Percentiles rank a stretch among this genome's conserved stretches.
Evolutionary conservation across 192 early-diverging fungal species (phyloP).

Genomic region (Fimicolochytrium jonesii): DNA sequence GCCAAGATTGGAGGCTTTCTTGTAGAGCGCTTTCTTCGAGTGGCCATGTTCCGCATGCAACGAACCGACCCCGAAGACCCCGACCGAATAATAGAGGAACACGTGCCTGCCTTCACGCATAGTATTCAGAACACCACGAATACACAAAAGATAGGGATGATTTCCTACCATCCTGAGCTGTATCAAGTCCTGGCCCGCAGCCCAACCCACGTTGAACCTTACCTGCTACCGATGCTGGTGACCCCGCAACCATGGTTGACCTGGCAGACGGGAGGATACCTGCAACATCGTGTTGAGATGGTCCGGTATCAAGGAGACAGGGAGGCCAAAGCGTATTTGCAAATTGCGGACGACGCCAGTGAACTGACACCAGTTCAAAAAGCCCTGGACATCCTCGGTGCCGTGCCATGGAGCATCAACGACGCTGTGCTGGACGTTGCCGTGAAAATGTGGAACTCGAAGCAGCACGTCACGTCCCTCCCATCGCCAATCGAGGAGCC

Average conservation of each 20-base stretch:
- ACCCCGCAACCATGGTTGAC: slow-evolving; percentile 88
- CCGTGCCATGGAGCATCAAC: slow-evolving; percentile 86
- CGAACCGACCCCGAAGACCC: slow-evolving; percentile 56
- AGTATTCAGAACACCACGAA: slow-evolving; percentile 7
- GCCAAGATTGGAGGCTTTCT: slow-evolving; percentile 60
- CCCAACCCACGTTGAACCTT: slow-evolving; percentile 62
- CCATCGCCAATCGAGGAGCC: slow-evolving; percentile 28
- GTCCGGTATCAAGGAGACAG: slow-evolving; percentile 68
- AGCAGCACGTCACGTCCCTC: slow-evolving; percentile 65
- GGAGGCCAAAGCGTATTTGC: slow-evolving; percentile 76
- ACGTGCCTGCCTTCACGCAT: slow-evolving; percentile 80
- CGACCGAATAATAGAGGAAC: slow-evolving; percentile 33
- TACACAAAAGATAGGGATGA: slow-evolving; percentile 69
- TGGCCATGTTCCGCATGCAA: slow-evolving; percentile 61
- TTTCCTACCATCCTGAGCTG: slow-evolving; percentile 64
- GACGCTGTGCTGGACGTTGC: slow-evolving; percentile 73
- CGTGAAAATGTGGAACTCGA: slow-evolving; percentile 84
- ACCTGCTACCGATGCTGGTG: slow-evolving; percentile 90
- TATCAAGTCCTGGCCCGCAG: slow-evolving; percentile 63
- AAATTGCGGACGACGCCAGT: slow-evolving; percentile 70
- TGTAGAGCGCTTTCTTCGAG: slow-evolving; percentile 34
- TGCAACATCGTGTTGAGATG: slow-evolving; percentile 63
- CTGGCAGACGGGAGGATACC: slow-evolving; percentile 79
- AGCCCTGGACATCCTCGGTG: slow-evolving; percentile 83
- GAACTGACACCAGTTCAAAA: slow-evolving; percentile 64